A percentile compares a stretch with the other conserved stretches of the same genome.
These are phyloP conservation scores for Stylonectria norvegica DNA, from an alignment of 2,329 filamentous ascomycete genomes.

Conservation along the genomic window DNA sequence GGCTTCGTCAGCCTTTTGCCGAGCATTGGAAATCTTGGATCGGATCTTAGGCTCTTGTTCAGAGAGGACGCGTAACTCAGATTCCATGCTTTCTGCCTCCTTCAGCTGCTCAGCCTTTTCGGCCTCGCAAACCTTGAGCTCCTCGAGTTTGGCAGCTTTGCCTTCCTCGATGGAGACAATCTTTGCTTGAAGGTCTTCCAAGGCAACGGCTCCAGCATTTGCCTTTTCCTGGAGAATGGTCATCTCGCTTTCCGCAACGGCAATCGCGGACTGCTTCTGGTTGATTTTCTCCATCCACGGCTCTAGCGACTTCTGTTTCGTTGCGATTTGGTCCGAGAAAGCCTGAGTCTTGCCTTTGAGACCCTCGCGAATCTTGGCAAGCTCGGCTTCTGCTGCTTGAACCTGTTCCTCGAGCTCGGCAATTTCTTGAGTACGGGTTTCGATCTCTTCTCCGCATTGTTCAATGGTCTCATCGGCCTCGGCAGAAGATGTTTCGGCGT, in stretches of 20 bases:
- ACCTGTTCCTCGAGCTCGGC: constrained; percentile 71
- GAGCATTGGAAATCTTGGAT: constrained; percentile 78
- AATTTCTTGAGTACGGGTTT: constrained; percentile 72
- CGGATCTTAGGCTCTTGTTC: constrained; percentile 79
- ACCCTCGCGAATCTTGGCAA: constrained; percentile 76
- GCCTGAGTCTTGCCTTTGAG: constrained; percentile 95
- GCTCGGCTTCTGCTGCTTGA: constrained; percentile 74
- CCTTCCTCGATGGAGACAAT: constrained; percentile 68
- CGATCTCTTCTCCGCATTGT: constrained; percentile 74
- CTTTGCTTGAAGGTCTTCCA: constrained; percentile 80
- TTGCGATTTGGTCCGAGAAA: constrained; percentile 87
- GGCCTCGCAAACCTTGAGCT: constrained; percentile 72
- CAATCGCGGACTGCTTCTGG: constrained; percentile 89
- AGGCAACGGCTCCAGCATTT: constrained; percentile 78
- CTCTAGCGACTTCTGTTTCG: constrained; percentile 89
- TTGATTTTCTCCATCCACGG: constrained; percentile 98
- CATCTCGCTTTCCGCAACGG: constrained; percentile 91
- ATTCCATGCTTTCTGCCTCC: constrained; percentile 67
- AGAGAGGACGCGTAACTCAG: constrained; percentile 68
- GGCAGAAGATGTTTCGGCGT: constrained; percentile 68
- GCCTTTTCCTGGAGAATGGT: constrained; percentile 87
- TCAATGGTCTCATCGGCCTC: constrained; percentile 77
- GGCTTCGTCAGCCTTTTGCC: constrained; percentile 95
- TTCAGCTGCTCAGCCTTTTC: constrained; percentile 71
- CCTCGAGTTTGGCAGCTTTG: constrained; percentile 65